phyloP scores from a whole-genome alignment of 2,329 filamentous ascomycete genomes.

The Fusarium tuaranense region DNA sequence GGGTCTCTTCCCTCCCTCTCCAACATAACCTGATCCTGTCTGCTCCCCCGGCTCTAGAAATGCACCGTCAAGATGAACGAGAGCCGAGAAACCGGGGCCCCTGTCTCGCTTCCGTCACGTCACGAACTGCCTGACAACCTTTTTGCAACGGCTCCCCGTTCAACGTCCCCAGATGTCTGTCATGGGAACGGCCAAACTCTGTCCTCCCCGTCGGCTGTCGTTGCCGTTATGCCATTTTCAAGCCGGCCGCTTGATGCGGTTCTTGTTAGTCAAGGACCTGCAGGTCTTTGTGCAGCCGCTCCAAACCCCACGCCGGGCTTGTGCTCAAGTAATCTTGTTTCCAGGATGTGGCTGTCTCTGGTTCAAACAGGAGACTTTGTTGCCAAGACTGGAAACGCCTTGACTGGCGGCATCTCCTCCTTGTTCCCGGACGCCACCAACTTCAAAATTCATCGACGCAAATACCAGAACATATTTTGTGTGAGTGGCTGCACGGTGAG shows the following conservation, averaged over 20 bases:
- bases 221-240: background rate
- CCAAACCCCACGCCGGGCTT: background rate
- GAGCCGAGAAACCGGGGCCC: background rate
- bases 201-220: background rate
- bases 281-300: background rate
- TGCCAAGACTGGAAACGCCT: background rate
- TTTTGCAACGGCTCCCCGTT: constrained; percentile 3
- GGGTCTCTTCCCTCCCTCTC: background rate
- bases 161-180: constrained; percentile 8
- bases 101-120: constrained; percentile 9
- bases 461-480: background rate
- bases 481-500: background rate
- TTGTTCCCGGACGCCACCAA: constrained; percentile 30
- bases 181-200: background rate
- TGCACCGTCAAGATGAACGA: background rate
- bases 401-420: background rate
- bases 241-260: background rate
- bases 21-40: background rate
- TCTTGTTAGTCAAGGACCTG: background rate
- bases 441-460: background rate
- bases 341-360: background rate
- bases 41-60: background rate
- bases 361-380: background rate
- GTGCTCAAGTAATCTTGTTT: background rate
- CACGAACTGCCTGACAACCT: constrained; percentile 21